Evolutionary conservation across 495 filamentous ascomycete species (phyloP).

Genomic region (Staphylotrichum tortipilum): DNA sequence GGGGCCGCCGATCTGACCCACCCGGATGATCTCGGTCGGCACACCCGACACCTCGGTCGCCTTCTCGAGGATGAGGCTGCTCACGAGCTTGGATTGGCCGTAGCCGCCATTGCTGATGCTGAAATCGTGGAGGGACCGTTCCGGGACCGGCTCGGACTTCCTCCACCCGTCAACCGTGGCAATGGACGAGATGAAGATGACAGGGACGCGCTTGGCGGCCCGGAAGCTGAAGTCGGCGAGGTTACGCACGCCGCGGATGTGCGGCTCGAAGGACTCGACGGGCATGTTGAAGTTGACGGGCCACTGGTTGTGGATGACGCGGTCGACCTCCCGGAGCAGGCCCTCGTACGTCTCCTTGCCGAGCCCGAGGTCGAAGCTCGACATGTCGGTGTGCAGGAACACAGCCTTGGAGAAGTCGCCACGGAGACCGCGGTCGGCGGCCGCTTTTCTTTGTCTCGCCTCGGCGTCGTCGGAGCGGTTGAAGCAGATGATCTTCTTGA

Average conservation of each 20-base stretch:
- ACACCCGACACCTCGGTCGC: slow-evolving; percentile 32
- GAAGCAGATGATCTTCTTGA: slow-evolving; percentile 47
- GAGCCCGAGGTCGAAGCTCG: slow-evolving; percentile 38
- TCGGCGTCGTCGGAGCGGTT: slow-evolving; percentile 41
- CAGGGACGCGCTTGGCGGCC: slow-evolving; percentile 35
- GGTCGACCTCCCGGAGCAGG: slow-evolving; percentile 33
- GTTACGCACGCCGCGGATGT: slow-evolving; percentile 45
- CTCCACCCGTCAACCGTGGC: slow-evolving; percentile 33
- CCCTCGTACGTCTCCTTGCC: slow-evolving; percentile 25
- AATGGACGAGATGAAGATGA: slow-evolving; percentile 50
- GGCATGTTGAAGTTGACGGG: slow-evolving; percentile 54
- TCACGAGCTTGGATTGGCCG: slow-evolving; percentile 47
- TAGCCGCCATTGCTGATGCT: slow-evolving; percentile 41
- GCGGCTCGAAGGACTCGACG: slow-evolving; percentile 46
- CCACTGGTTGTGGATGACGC: slow-evolving; percentile 57
- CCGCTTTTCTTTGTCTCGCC: slow-evolving; percentile 23
- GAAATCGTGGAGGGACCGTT: slow-evolving; percentile 36
- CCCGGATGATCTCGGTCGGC: slow-evolving; percentile 39
- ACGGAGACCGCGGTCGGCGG: slow-evolving; percentile 28
- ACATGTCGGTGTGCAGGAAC: slow-evolving; percentile 45
- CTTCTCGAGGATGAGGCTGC: slow-evolving; percentile 41
- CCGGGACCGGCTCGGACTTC: slow-evolving; percentile 32
- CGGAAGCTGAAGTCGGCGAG: slow-evolving; percentile 43
- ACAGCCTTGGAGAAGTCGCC: slow-evolving; percentile 34
- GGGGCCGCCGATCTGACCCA: slow-evolving; percentile 53